A percentile compares a stretch with the other conserved stretches of the same genome.
Evolutionary conservation across 768 basidiomycete genomes (phyloP).

Genomic region (Lactifluus piperatus): DNA sequence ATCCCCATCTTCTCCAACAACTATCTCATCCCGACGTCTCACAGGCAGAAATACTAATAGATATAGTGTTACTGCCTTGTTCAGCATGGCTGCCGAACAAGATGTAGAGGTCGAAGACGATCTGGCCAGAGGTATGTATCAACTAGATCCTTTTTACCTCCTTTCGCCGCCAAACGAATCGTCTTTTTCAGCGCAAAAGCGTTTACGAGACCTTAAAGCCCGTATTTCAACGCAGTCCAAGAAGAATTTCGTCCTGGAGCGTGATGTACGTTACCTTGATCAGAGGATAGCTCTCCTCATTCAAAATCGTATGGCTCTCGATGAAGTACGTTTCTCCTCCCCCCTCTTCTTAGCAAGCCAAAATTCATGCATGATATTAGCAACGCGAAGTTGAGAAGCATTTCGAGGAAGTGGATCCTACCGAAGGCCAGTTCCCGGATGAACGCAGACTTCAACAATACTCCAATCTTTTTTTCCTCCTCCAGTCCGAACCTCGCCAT

Average conservation of each 20-base stretch:
- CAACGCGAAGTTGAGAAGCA: conserved; percentile 94
- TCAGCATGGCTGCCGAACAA: conserved; percentile 97
- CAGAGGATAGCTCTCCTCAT: conserved; percentile 95
- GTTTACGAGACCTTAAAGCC: conserved; percentile 88
- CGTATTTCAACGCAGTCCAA: conserved; percentile 98
- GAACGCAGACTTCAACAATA: conserved; percentile 94
- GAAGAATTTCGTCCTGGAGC: conserved; percentile 99
- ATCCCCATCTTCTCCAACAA: conserved; percentile 51
- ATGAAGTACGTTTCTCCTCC: conserved; percentile 53
- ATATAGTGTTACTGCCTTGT: conserved; percentile 91
- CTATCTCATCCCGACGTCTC: conserved; percentile 62
- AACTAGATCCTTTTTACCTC: not conserved
- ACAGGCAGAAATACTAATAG: conserved; percentile 94
- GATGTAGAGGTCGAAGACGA: conserved; percentile 98
- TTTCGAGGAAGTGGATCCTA: conserved; percentile 91
- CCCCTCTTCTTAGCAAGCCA: not conserved
- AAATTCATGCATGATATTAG: conserved; percentile 31
- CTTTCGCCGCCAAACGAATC: conserved; percentile 3
- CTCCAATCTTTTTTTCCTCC: conserved; percentile 96
- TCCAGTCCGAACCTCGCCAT: conserved; percentile 96
- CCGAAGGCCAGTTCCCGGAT: conserved; percentile 88
- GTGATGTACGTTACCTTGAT: conserved; percentile 97
- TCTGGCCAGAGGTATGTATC: conserved; percentile 72
- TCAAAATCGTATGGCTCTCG: conserved; percentile 95
- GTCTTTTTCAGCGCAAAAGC: conserved; percentile 74